Evolutionary conservation across 2,329 filamentous ascomycete species (phyloP).

Genomic region (Neoscytalidium dimidiatum): DNA sequence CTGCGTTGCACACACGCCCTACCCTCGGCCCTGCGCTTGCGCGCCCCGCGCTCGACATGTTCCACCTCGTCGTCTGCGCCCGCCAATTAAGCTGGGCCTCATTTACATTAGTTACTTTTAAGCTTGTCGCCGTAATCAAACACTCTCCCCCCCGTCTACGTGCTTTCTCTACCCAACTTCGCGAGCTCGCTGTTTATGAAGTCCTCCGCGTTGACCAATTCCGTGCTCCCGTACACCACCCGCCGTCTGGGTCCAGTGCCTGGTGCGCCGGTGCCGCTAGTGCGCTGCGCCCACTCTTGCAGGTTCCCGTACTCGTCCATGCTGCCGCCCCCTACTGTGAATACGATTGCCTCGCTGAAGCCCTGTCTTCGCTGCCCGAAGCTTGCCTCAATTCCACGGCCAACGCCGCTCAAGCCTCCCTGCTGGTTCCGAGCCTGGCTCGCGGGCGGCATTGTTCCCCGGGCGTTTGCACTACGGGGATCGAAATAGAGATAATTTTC

Average conservation of each 20-base stretch:
- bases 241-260: slow-evolving; percentile 66
- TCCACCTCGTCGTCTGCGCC: not conserved
- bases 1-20: slow-evolving; percentile 3
- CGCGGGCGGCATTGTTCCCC: slow-evolving; percentile 85
- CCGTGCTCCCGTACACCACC: slow-evolving; percentile 94
- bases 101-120: slow-evolving; percentile 8
- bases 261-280: slow-evolving; percentile 57
- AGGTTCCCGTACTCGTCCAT: slow-evolving; percentile 99
- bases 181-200: slow-evolving; percentile 61
- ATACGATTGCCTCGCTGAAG: slow-evolving; percentile 89
- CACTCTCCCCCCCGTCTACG: slow-evolving; percentile 24
- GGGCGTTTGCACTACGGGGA: slow-evolving; percentile 86
- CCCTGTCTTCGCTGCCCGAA: slow-evolving; percentile 91
- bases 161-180: slow-evolving; percentile 58
- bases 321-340: slow-evolving; percentile 87
- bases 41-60: not conserved
- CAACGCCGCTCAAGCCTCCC: slow-evolving; percentile 46
- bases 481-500: slow-evolving; percentile 98
- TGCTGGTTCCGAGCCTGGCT: slow-evolving; percentile 53
- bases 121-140: not conserved
- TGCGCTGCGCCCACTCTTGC: slow-evolving; percentile 90
- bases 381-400: slow-evolving; percentile 70
- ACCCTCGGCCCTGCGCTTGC: not conserved
- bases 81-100: not conserved
- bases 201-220: slow-evolving; percentile 63